Evolutionary conservation across 2,329 filamentous ascomycete genomes (phyloP), one percentile per base, ranked within the genome.

Genomic region (Diaporthe australafricana): DNA sequence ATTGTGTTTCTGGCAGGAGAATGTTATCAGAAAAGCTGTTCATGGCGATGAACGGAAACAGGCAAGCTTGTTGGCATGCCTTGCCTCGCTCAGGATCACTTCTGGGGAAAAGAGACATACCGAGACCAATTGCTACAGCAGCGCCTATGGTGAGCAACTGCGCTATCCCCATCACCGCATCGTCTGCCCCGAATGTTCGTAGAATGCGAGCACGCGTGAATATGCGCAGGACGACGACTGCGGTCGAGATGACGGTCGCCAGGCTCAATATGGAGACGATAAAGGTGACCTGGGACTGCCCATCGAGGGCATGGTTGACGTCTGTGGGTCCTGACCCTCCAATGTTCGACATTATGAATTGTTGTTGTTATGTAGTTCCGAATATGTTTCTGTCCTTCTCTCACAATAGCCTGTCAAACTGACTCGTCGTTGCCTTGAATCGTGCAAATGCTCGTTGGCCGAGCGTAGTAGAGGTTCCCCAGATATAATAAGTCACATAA

Each of bases 61-160:
- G 45, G 30, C 8, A 14, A 2, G 35, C 7, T 32, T 25, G n/a
- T 48, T 20, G 11, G 38, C 5, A 16, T 8, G n/a, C 5, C 38
- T 35, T n/a, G 14, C n/a, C 40, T 20, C 14, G 16, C 16, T 4
- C 40, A n/a, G 12, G 14, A 60, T 30, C 17, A 20, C 22, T 20
- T 6, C n/a, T n/a, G n/a, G n/a, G 22, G 48, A 27, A 17, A 67
- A 8, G 22, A 11, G 4, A 70, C 75, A 40, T 63, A 79, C 77
- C 77, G 22, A 78, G 60, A 4, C 76, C 76, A 27, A 78, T 77
- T 20, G 76, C 72, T 5, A 76, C 73, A 4, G 76, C 76, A 6
- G 76, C 45, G 1, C 71, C 77, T 1, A 79, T 69, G 2, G 74
- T 70, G 5, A 79, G 62, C 3, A 76, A 2, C 52, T 76, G 74